Evolutionary conservation across 2,329 filamentous ascomycete species (phyloP).

Genomic region (Alternaria solani): DNA sequence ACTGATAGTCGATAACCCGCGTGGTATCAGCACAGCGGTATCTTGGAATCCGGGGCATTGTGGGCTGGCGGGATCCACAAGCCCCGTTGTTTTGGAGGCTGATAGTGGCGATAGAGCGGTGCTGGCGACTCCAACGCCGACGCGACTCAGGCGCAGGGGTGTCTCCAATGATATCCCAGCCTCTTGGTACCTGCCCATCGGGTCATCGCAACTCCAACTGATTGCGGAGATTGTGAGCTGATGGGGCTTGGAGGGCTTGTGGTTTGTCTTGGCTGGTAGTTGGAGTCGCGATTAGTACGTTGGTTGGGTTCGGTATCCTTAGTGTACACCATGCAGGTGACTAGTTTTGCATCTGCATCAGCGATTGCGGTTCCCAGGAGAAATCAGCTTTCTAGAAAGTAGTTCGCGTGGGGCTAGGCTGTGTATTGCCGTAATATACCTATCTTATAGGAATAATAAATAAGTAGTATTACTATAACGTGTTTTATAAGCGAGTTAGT

Average conservation of each 20-base stretch:
- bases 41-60: constrained; percentile 37
- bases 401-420: background rate
- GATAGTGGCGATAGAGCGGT: constrained; percentile 10
- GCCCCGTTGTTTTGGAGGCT: constrained; percentile 35
- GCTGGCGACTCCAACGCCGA: constrained; percentile 8
- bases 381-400: background rate
- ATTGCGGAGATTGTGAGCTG: background rate
- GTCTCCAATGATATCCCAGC: constrained; percentile 6
- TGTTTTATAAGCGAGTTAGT: too few species aligned
- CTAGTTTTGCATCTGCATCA: background rate
- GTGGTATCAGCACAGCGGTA: constrained; percentile 11
- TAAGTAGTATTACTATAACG: too few species aligned
- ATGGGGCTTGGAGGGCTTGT: background rate
- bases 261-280: background rate
- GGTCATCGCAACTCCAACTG: constrained; percentile 1
- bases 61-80: constrained; percentile 13
- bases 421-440: constrained; percentile 2
- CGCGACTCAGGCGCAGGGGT: constrained; percentile 9
- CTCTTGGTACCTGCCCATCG: background rate
- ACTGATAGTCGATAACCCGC: constrained; percentile 11
- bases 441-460: background rate
- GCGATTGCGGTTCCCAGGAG: background rate
- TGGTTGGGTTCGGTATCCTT: background rate
- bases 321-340: background rate
- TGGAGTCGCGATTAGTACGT: background rate